phyloP scores from a whole-genome alignment of 805 yeast genomes.

The Candida verbasci region DNA sequence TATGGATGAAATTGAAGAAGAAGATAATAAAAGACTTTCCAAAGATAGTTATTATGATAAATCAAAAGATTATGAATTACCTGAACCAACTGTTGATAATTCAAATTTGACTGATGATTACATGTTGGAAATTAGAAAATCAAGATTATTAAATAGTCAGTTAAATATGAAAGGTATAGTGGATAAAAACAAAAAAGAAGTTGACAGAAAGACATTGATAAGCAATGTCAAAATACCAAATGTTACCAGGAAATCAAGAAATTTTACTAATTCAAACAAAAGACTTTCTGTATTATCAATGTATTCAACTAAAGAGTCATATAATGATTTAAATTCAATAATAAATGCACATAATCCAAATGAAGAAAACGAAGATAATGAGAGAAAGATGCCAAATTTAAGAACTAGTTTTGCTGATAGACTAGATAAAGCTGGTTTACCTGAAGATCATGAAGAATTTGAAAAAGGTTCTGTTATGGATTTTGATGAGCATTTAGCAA shows the following conservation, averaged over 20 bases:
- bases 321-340: conserved; percentile 49
- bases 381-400: conserved; percentile 17
- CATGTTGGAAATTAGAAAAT: conserved; percentile 40
- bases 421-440: conserved; percentile 33
- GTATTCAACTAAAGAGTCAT: conserved; percentile 65
- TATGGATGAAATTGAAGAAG: conserved; percentile 14
- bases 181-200: conserved; percentile 10
- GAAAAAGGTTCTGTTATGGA: conserved; percentile 36
- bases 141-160: conserved; percentile 41
- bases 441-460: conserved; percentile 25
- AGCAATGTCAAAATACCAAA: conserved; percentile 67
- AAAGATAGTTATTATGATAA: conserved; percentile 16
- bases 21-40: conserved; percentile 12
- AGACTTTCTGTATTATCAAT: conserved; percentile 69
- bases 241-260: conserved; percentile 63
- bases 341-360: conserved; percentile 19
- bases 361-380: conserved; percentile 14
- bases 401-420: conserved; percentile 43
- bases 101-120: conserved; percentile 40
- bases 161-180: conserved; percentile 18
- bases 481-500: conserved; percentile 36
- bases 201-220: conserved; percentile 45
- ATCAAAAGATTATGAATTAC: conserved; percentile 25
- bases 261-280: conserved; percentile 58
- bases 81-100: conserved; percentile 32